Evolutionary conservation across 23 red algal species (phyloP).

Genomic region (Gracilaria domingensis): DNA sequence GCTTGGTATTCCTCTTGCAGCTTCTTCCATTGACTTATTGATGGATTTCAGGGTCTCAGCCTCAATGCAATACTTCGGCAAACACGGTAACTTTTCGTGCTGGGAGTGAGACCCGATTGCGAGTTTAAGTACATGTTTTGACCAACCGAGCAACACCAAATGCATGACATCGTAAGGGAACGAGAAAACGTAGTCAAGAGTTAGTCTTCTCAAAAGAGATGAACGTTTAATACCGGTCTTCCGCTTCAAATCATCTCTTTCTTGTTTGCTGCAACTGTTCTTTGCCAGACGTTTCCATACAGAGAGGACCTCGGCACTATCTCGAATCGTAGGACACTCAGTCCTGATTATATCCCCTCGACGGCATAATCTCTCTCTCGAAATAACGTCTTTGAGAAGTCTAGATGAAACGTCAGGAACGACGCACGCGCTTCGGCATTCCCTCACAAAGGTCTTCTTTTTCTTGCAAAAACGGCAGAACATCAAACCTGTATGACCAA

Average conservation of each 20-base stretch:
- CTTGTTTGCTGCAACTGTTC: not conserved
- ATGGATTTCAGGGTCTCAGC: too few species aligned
- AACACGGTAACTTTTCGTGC: too few species aligned
- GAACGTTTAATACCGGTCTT: too few species aligned
- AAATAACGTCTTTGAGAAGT: not conserved
- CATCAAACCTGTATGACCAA: conserved; percentile 6
- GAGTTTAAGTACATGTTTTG: too few species aligned
- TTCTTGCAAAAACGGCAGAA: conserved; percentile 3
- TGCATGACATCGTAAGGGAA: conserved; percentile 26
- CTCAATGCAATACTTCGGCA: too few species aligned
- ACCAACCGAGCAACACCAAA: conserved; percentile 11
- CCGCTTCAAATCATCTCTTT: not conserved
- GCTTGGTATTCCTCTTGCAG: not conserved
- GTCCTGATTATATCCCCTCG: too few species aligned
- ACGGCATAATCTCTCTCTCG: too few species aligned
- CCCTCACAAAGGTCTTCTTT: too few species aligned
- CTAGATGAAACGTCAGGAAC: not conserved
- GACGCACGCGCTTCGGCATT: not conserved
- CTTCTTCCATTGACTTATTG: too few species aligned
- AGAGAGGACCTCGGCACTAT: not conserved
- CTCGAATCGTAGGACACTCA: too few species aligned
- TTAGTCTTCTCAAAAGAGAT: too few species aligned
- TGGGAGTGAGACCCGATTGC: too few species aligned
- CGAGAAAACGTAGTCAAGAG: conserved; percentile 13
- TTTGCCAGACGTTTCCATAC: not conserved